Evolutionary conservation across 2,329 filamentous ascomycete genomes (phyloP), one percentile per base, ranked within the genome.

Genomic region (Claviceps purpurea): DNA sequence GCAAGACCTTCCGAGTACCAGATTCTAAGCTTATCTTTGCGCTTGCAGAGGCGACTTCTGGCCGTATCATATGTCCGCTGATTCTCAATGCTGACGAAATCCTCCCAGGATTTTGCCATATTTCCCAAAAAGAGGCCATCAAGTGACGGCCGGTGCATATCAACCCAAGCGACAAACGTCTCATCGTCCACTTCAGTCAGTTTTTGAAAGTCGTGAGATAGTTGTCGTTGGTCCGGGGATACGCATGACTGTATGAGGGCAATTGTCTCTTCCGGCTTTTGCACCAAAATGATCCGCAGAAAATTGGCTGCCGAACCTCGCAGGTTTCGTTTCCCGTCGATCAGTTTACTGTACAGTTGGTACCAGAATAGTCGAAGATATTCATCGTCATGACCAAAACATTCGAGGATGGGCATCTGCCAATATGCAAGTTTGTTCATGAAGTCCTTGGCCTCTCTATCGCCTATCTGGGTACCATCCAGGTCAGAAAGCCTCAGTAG

Each of bases 341-440:
- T 81, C 39, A 97, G 74, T 64, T 94, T 95, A 7, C 84, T 83
- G 64, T 97, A 98, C 3, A 98, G 79, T 55, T 96, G 81, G 61
- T 95, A 97, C 74, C 89, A 96, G 43, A 97, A 79, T 38, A 96
- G 75, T 56, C 85, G 85, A 61, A 96, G 78, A 61, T 87, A 87
- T 10, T 88, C 83, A n/a, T 87, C 81, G 45, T 95, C 89, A 6
- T 79, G 75, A 3, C 87, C 85, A 16, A 93, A 81, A 4, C 84
- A 81, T 2, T 83, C 84, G 16, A 98, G 73, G 16, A 98, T 81
- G 18, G 95, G 87, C 20, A 88, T 89, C 65, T 97, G 93, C 93
- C 93, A 98, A 66, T 96, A 97, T 0, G 88, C 81, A 60, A 98
- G 80, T 63, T 89, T 91, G 54, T 87, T 78, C 66, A 98, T 79